phyloP scores from a whole-genome alignment of 768 basidiomycete species.

The Termitomyces sp. region DNA sequence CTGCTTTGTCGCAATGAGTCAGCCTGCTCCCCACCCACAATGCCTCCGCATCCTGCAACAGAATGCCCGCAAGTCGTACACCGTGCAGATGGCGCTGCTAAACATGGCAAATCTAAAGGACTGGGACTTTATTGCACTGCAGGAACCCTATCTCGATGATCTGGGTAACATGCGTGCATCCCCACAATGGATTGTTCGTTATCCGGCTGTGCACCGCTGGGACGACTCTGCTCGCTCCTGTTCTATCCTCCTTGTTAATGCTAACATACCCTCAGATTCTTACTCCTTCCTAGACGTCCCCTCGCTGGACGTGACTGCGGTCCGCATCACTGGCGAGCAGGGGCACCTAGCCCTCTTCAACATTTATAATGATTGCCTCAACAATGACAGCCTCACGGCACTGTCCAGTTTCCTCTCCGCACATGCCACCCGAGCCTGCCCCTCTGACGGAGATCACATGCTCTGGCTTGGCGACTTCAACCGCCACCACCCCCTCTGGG shows the following conservation, averaged over 20 bases:
- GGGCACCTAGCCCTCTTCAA: constrained; percentile 1
- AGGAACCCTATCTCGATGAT: constrained; percentile 24
- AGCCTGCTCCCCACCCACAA: too few relatives aligned
- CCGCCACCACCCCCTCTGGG: not conserved
- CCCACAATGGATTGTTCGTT: not conserved
- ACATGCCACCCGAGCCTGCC: too few relatives aligned
- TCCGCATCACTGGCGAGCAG: not conserved
- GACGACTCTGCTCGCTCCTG: too few relatives aligned
- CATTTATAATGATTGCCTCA: not conserved
- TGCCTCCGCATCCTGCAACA: too few relatives aligned
- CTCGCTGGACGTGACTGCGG: not conserved
- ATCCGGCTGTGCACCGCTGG: not conserved
- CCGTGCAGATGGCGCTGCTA: too few relatives aligned
- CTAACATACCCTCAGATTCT: constrained; percentile 2
- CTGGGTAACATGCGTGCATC: constrained; percentile 2
- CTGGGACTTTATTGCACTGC: constrained; percentile 12
- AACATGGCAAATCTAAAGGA: too few relatives aligned
- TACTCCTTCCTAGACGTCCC: not conserved
- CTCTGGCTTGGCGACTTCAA: too few relatives aligned
- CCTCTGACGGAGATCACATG: too few relatives aligned
- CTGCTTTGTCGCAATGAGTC: too few relatives aligned
- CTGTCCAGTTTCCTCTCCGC: too few relatives aligned
- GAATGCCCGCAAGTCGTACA: too few relatives aligned
- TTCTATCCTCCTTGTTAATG: not conserved
- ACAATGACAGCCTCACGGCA: constrained; percentile 1